These are phyloP conservation scores for Verticillium dahliae DNA, from an alignment of 2,329 filamentous ascomycete genomes.

Conservation along the genomic window DNA sequence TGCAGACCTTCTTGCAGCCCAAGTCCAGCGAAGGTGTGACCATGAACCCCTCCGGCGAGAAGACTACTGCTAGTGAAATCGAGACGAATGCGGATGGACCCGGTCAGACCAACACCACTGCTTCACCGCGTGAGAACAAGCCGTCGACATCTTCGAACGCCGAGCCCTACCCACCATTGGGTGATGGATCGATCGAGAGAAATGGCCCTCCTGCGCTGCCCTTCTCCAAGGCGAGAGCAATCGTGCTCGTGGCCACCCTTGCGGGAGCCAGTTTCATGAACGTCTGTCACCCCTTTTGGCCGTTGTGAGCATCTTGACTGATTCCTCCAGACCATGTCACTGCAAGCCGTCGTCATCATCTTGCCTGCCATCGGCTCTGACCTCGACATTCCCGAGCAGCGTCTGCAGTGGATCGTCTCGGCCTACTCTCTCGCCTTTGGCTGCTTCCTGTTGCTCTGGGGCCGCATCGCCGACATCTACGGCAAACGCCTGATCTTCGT, in stretches of 20 bases:
- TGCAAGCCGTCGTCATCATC: constrained; percentile 55
- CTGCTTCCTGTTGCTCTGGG: constrained; percentile 63
- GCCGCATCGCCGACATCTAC: constrained; percentile 60
- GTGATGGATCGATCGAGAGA: not conserved
- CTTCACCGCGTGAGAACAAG: not conserved
- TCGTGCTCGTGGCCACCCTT: constrained; percentile 47
- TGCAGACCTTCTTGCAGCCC: not conserved
- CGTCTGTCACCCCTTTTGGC: constrained; percentile 22
- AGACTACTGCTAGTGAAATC: not conserved
- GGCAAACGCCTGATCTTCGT: constrained; percentile 62
- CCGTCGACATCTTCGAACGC: not conserved
- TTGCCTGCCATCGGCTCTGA: constrained; percentile 54
- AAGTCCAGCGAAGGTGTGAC: not conserved
- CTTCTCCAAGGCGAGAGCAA: constrained; percentile 43
- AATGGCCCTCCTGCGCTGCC: constrained; percentile 9
- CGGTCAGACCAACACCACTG: not conserved
- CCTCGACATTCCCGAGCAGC: constrained; percentile 48
- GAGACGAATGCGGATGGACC: not conserved
- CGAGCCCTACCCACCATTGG: not conserved
- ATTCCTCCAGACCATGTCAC: constrained; percentile 41
- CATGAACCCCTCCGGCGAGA: not conserved
- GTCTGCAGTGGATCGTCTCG: constrained; percentile 61
- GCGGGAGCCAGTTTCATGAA: constrained; percentile 52
- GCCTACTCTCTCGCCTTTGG: constrained; percentile 61
- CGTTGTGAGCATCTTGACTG: not conserved